Evolutionary conservation across 1,284 basidiomycete species (phyloP).

Genomic region (Fomitiporia mediterranea): DNA sequence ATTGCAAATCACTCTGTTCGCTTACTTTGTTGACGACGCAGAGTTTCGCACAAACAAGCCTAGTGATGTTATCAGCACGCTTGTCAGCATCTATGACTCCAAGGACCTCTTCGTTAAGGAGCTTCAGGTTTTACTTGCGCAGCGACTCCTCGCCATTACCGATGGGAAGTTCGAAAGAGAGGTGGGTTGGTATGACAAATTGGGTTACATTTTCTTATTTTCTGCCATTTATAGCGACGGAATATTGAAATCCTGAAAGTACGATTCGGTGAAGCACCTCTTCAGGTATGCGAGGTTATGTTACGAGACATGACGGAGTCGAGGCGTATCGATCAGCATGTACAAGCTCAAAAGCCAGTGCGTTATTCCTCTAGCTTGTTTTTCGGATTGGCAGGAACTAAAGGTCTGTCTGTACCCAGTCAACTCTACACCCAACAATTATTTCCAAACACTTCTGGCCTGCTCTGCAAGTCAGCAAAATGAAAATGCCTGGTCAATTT

Average conservation of each 20-base stretch:
- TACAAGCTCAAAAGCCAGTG: constrained; percentile 71
- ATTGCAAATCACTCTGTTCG: not conserved
- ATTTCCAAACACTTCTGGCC: constrained; percentile 96
- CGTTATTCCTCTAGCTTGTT: constrained; percentile 25
- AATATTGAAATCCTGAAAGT: constrained; percentile 92
- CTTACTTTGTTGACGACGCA: constrained; percentile 29
- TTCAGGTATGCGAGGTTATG: constrained; percentile 97
- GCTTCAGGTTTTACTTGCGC: constrained; percentile 83
- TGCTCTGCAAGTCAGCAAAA: constrained; percentile 62
- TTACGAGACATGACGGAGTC: constrained; percentile 93
- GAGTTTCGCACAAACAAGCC: constrained; percentile 87
- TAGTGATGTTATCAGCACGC: constrained; percentile 87
- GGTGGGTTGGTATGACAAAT: constrained; percentile 41
- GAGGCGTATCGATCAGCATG: constrained; percentile 77
- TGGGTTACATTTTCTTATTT: not conserved
- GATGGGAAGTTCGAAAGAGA: constrained; percentile 83
- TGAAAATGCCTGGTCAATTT: constrained; percentile 82
- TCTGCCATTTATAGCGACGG: constrained; percentile 55
- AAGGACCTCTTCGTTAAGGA: constrained; percentile 93
- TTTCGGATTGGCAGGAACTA: constrained; percentile 6
- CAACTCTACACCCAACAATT: constrained; percentile 78
- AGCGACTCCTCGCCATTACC: constrained; percentile 71
- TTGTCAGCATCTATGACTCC: constrained; percentile 94
- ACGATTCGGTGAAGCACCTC: constrained; percentile 84
- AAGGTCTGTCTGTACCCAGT: constrained; percentile 37